Base-by-base conservation (phyloP, 768 basidiomycete species). In the Pisolithus orientalis region DNA sequence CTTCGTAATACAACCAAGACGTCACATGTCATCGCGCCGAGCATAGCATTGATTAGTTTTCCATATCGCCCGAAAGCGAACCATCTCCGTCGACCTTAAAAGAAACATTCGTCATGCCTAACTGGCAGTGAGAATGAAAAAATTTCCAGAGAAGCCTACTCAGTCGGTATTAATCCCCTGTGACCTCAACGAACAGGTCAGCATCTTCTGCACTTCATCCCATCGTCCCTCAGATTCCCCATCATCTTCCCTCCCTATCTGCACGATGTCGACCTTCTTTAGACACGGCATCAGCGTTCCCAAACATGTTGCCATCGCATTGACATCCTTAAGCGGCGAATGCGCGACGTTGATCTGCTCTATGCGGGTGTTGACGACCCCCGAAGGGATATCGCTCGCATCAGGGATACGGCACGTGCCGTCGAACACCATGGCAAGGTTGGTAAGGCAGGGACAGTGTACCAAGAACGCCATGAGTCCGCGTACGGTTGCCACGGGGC, bases 401-500 rank as follows among this genome's bases (percentile, higher is more conserved):
- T 38, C 5, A 56, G 52, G 6, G 44, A 48, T 7, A 16, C n/a
- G n/a, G 1, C 56, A 16, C 14, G 57, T 54, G 4, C 51, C 64
- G 28, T 65, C 65, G 24, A 65, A 64, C 14, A 46, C 57, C 8
- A 65, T 52, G 49, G 51, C 57, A 24, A 65, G 13, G 10, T 53
- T 56, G 39, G 57, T 58, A 44, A 66, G 42, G 6, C 29, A 34
- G 17, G 50, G 56, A 52, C 62, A 66, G 6, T 54, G 53, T 44
- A 16, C 55, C 44, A 65, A 34, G 24, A 66, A 55, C 13, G 62
- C 42, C 49, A 62, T 44, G 28, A 65, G 49, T 5, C 60, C 60
- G 2, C 40, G 45, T 0, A 64, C 49, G 3, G 48, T 66, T 25
- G 64, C 62, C 2, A 48, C 5, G 8, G 64, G 62, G 24, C 7